Percentiles rank a stretch among this genome's conserved stretches.
Conservation (phyloP, 2,329 filamentous ascomycete species). For the Polytolypa hystricis region DNA sequence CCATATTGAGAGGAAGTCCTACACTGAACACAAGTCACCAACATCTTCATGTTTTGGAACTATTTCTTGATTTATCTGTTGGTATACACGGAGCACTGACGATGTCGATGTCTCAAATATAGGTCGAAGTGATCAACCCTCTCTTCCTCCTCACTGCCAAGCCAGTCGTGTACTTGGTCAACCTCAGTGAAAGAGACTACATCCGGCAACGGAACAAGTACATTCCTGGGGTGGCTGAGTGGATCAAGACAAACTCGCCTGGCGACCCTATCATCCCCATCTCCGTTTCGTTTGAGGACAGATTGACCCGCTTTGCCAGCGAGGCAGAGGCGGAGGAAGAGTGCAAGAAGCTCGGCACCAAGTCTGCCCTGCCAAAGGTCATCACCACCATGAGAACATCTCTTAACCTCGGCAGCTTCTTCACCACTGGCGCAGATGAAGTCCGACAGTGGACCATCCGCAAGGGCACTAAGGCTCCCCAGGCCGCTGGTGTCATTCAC, state of each 20-base stretch:
- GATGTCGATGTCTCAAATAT: slow-evolving; percentile 11
- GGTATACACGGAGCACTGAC: slow-evolving; percentile 2
- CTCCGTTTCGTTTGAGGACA: slow-evolving; percentile 87
- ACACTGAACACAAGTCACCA: slow-evolving; percentile 46
- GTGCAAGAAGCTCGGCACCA: slow-evolving; percentile 75
- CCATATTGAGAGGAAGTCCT: slow-evolving; percentile 75
- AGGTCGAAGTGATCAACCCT: slow-evolving; percentile 98
- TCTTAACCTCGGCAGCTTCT: slow-evolving; percentile 86
- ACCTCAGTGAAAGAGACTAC: slow-evolving; percentile 93
- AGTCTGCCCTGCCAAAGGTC: slow-evolving; percentile 84
- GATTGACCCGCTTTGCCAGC: slow-evolving; percentile 66
- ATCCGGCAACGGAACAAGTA: slow-evolving; percentile 99
- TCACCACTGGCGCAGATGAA: slow-evolving; percentile 91
- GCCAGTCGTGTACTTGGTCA: slow-evolving; percentile 93
- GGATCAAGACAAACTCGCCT: slow-evolving; percentile 82
- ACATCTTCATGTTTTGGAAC: too few species aligned
- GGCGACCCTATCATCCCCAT: slow-evolving; percentile 89
- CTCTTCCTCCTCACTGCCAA: slow-evolving; percentile 92
- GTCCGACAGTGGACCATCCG: slow-evolving; percentile 98
- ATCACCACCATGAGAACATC: slow-evolving; percentile 87
- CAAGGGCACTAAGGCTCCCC: slow-evolving; percentile 91
- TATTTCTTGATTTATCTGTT: slow-evolving; percentile 11
- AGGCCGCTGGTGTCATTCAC: slow-evolving; percentile 95
- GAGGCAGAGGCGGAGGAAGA: slow-evolving; percentile 72
- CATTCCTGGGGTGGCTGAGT: slow-evolving; percentile 82